Conservation (phyloP, 2,329 filamentous ascomycete genomes). For the Mollisia scopiformis region DNA sequence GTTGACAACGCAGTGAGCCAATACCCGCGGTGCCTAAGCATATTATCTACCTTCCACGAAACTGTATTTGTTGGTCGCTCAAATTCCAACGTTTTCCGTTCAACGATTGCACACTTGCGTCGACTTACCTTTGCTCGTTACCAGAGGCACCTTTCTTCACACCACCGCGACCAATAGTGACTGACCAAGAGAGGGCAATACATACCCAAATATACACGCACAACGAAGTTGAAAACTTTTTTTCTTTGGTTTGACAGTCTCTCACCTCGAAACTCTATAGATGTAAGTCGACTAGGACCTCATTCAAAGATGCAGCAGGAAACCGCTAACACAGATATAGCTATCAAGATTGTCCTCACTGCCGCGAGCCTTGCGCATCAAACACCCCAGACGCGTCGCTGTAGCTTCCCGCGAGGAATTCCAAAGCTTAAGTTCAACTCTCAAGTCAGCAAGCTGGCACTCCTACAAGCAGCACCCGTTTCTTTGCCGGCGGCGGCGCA, state of each 20-base stretch:
- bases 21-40: slow-evolving; percentile 24
- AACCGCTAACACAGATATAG: slow-evolving; percentile 16
- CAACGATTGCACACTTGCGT: background rate
- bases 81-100: slow-evolving; percentile 6
- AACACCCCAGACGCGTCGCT: background rate
- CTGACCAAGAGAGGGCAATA: background rate
- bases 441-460: slow-evolving; percentile 62
- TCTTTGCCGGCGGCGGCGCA: slow-evolving; percentile 66
- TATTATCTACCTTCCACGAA: slow-evolving; percentile 22
- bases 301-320: background rate
- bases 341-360: background rate
- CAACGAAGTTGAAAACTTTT: background rate
- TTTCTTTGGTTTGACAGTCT: background rate
- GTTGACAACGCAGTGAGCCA: slow-evolving; percentile 30
- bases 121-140: background rate
- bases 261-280: background rate
- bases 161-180: background rate
- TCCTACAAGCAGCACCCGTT: slow-evolving; percentile 61
- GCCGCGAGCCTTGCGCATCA: background rate
- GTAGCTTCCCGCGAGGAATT: slow-evolving; percentile 1
- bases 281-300: background rate
- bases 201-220: too few relatives aligned
- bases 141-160: background rate
- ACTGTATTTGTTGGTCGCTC: slow-evolving; percentile 8
- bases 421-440: slow-evolving; percentile 3